phyloP scores from a whole-genome alignment of 495 filamentous ascomycete species.

The Penicillium maclennaniae region DNA sequence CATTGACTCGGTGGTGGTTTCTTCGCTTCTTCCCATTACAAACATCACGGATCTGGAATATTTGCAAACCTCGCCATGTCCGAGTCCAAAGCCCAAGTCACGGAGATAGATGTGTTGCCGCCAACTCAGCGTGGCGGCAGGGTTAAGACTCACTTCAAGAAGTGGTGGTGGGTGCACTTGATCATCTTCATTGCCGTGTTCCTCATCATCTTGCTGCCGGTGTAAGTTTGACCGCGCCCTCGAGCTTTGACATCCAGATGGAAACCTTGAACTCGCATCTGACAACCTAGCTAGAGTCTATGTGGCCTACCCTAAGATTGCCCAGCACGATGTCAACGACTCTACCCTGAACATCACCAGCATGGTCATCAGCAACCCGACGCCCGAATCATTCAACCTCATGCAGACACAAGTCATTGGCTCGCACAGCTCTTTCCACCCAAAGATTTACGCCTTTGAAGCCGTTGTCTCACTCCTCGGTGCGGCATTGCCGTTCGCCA shows the following conservation, averaged over 20 bases:
- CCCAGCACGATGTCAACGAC: constrained; percentile 62
- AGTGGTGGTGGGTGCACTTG: constrained; percentile 72
- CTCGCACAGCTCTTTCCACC: constrained; percentile 47
- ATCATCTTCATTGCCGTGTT: constrained; percentile 54
- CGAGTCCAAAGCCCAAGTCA: constrained; percentile 22
- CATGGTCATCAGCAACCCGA: constrained; percentile 57
- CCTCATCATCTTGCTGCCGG: constrained; percentile 56
- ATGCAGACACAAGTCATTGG: constrained; percentile 46
- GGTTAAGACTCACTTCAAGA: constrained; percentile 46
- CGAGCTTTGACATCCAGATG: too few relatives aligned
- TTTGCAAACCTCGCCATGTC: constrained; percentile 20
- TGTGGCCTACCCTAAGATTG: constrained; percentile 69
- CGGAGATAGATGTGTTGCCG: constrained; percentile 9
- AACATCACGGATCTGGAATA: neutral
- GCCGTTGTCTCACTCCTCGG: constrained; percentile 52
- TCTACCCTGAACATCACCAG: constrained; percentile 57
- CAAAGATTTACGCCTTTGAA: constrained; percentile 53
- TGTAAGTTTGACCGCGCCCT: constrained; percentile 52
- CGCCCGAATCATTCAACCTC: constrained; percentile 54
- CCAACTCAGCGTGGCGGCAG: constrained; percentile 30
- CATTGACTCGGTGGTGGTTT: neutral
- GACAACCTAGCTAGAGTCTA: constrained; percentile 51
- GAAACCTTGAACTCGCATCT: neutral
- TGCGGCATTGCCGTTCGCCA: constrained; percentile 50
- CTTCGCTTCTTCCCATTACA: neutral